phyloP scores from a whole-genome alignment of 306 rosid genomes.

The Cajanus cajan region DNA sequence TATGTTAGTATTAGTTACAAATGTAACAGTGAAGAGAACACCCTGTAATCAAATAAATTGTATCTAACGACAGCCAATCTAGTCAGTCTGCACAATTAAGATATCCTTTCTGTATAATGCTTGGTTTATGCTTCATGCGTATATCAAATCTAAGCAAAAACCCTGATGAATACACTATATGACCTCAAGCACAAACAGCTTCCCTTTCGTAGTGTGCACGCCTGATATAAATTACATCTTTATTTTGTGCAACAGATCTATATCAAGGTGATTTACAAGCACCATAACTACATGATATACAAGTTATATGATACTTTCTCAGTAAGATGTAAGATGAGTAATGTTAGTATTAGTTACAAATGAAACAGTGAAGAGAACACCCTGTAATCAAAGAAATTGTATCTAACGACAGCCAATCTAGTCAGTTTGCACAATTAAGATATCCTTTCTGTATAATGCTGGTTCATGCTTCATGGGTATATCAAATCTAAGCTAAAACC shows the following conservation, averaged over 20 bases:
- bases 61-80: neutral
- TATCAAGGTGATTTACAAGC: neutral
- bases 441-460: neutral
- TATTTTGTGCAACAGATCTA: neutral
- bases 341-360: neutral
- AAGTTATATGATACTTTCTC: neutral
- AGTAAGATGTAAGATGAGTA: neutral
- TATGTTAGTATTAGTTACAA: neutral
- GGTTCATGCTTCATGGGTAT: neutral
- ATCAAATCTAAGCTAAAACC: neutral
- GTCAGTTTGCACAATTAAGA: neutral
- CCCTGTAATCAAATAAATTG: neutral
- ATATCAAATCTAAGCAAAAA: neutral
- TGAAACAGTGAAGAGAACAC: neutral
- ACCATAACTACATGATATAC: neutral
- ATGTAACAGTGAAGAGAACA: neutral
- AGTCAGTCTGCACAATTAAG: neutral
- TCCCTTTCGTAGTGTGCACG: slow-evolving; percentile 35
- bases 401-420: neutral
- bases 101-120: neutral
- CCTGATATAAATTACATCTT: too few relatives aligned
- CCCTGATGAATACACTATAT: neutral
- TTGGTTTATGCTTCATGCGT: neutral
- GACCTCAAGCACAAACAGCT: slow-evolving; percentile 41
- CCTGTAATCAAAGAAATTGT: neutral